Evolutionary conservation across 192 early-diverging fungal species (phyloP), one percentile per base, ranked within the genome.

Genomic region (Coemansia sp.): DNA sequence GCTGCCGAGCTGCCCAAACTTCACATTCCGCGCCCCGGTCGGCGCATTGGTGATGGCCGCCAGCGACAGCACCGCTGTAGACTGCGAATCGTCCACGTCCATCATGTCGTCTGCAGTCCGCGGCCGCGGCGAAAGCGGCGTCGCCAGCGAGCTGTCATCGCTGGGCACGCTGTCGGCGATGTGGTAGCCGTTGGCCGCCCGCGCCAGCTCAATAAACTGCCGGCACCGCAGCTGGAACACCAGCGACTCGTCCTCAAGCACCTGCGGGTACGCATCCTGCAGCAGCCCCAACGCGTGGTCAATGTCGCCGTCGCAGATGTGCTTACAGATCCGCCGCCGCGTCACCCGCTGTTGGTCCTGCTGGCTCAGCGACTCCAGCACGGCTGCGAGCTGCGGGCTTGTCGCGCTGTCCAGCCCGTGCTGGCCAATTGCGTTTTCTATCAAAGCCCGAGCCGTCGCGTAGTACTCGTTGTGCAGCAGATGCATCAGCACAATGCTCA

Each of bases 171-270:
- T 56, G 45, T 62, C 60, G 1, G 60, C 68, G 47, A 74, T 75
- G 42, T 60, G 65, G 8, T 56, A 38, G 16, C 72, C 69, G 38
- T 52, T 75, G 22, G 72, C 69, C 19, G 56, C 58, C 0, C 74
- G 64, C 19, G 97, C 86, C 78, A 95, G 82, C 81, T 98, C 92
- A 18, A 97, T 83, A 69, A 95, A 97, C 64, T 91, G 84, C 40
- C 84, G 87, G 64, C 95, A 94, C 21, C 85, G 78, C 29, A 98
- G 83, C 51, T 84, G 84, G 53, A 97, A 93, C 44, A 83, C 71
- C 43, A 97, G 69, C 30, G 83, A 69, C 32, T 80, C 82, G 54
- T 92, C 83, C 12, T 77, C 64, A 10, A 95, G 73, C 19, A 97
- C 73, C 0, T 47, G 60, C 0, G 95, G 91, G 58, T 89, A 95